These are phyloP conservation scores for Glaciozyma antarctica DNA, from an alignment of 768 basidiomycete species.

Conservation along the genomic window DNA sequence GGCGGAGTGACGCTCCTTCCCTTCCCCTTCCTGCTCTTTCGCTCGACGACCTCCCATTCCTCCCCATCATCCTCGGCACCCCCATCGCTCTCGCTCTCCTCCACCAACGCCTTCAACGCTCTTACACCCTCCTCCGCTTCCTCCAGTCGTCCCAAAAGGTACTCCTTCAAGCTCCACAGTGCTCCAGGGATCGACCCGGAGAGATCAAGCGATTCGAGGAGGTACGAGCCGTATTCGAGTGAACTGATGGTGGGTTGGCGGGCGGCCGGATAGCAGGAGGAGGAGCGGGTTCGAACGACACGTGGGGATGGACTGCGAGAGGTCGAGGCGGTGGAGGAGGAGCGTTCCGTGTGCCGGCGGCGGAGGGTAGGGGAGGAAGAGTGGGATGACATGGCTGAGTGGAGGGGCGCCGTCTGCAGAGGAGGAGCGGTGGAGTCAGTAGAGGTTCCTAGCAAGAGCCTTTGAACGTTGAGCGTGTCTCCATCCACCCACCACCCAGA, in stretches of 20 bases:
- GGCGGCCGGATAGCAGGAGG: neutral
- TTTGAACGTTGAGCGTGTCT: neutral
- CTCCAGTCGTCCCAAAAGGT: conserved; percentile 16
- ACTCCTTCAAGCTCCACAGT: conserved; percentile 3
- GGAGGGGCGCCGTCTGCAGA: neutral
- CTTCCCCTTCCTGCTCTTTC: neutral
- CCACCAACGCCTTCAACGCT: neutral
- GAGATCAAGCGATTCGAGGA: conserved; percentile 25
- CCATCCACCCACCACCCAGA: no score
- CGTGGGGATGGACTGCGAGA: neutral
- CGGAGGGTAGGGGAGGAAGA: neutral
- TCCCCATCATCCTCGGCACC: neutral
- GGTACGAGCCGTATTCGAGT: neutral
- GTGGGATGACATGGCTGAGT: neutral
- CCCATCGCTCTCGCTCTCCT: neutral
- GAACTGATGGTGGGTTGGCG: neutral
- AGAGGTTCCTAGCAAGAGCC: neutral
- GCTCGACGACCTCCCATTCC: neutral
- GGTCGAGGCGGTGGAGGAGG: neutral
- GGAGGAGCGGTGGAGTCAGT: neutral
- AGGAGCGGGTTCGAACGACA: neutral
- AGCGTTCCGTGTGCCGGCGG: neutral
- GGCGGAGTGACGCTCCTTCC: neutral
- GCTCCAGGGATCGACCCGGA: conserved; percentile 2
- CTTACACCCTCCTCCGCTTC: conserved; percentile 13